Evolutionary conservation across 495 filamentous ascomycete species (phyloP).

Genomic region (Aspergillus nidulans): DNA sequence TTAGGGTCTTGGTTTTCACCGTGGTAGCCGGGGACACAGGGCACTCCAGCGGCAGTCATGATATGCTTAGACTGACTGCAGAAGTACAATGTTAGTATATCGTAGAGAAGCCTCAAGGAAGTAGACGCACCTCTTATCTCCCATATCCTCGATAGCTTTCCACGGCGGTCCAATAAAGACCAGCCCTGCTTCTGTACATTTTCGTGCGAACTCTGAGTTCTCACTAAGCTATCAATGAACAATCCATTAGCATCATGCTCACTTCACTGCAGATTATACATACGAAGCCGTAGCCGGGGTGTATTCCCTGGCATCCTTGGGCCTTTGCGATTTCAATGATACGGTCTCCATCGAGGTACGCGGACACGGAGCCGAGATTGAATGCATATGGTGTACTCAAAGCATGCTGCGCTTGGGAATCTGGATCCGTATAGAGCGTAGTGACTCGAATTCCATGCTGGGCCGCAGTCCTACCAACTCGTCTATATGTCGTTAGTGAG

Average conservation of each 20-base stretch:
- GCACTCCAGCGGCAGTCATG: constrained; percentile 88
- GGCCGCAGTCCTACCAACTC: constrained; percentile 81
- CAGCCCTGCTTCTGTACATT: constrained; percentile 85
- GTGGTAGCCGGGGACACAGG: constrained; percentile 95
- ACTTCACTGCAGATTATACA: constrained; percentile 19
- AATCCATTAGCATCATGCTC: constrained; percentile 4
- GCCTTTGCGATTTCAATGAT: constrained; percentile 85
- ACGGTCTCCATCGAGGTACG: constrained; percentile 87
- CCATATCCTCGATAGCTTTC: constrained; percentile 94
- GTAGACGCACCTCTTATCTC: constrained; percentile 71
- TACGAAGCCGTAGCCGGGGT: constrained; percentile 96
- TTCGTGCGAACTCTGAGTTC: constrained; percentile 84
- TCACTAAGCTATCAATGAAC: constrained; percentile 58
- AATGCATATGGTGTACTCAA: constrained; percentile 74
- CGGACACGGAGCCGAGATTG: constrained; percentile 73
- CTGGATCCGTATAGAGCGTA: constrained; percentile 91
- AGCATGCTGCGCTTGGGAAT: constrained; percentile 84
- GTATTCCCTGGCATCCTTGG: constrained; percentile 81
- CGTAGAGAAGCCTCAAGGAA: neutral
- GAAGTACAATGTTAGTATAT: constrained; percentile 3
- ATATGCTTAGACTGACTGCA: constrained; percentile 79
- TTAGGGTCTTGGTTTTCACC: constrained; percentile 74
- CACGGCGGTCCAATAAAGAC: constrained; percentile 93
- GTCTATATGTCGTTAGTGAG: constrained; percentile 37
- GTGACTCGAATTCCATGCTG: constrained; percentile 89